A percentile compares a stretch with the other conserved stretches of the same genome.
Conservation (phyloP, 2,329 filamentous ascomycete species). For the Parastagonospora avenae region DNA sequence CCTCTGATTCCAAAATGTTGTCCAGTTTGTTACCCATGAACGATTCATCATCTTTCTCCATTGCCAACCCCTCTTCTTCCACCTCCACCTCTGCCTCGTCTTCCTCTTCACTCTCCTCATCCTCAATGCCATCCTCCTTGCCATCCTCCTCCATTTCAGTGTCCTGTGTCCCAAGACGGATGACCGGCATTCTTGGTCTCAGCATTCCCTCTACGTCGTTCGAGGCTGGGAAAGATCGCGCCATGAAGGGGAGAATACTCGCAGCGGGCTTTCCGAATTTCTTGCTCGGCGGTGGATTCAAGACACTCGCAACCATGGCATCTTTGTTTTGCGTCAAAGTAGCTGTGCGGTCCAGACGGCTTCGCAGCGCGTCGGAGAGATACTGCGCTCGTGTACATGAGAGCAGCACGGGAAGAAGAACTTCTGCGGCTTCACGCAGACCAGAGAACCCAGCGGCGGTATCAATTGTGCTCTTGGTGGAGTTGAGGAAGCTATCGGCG, state of each 20-base stretch:
- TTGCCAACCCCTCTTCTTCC: neutral
- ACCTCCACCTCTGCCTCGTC: slow-evolving; percentile 51
- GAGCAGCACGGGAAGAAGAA: slow-evolving; percentile 68
- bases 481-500: slow-evolving; percentile 72
- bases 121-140: slow-evolving; percentile 25
- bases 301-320: slow-evolving; percentile 79
- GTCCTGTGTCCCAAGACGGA: slow-evolving; percentile 34
- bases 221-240: slow-evolving; percentile 66
- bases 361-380: slow-evolving; percentile 72
- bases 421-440: slow-evolving; percentile 62
- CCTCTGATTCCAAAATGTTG: slow-evolving; percentile 23
- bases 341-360: slow-evolving; percentile 79
- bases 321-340: slow-evolving; percentile 71
- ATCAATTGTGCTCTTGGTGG: slow-evolving; percentile 38
- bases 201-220: slow-evolving; percentile 74
- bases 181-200: slow-evolving; percentile 54
- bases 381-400: slow-evolving; percentile 67
- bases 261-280: slow-evolving; percentile 66
- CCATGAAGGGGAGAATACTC: slow-evolving; percentile 81
- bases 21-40: slow-evolving; percentile 17
- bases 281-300: slow-evolving; percentile 73
- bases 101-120: slow-evolving; percentile 26
- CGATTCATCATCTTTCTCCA: slow-evolving; percentile 52
- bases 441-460: slow-evolving; percentile 46
- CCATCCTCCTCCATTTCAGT: slow-evolving; percentile 26